Evolutionary conservation across 139 green algal genomes (phyloP).

Genomic region (Zygnema circumcarinatum): DNA sequence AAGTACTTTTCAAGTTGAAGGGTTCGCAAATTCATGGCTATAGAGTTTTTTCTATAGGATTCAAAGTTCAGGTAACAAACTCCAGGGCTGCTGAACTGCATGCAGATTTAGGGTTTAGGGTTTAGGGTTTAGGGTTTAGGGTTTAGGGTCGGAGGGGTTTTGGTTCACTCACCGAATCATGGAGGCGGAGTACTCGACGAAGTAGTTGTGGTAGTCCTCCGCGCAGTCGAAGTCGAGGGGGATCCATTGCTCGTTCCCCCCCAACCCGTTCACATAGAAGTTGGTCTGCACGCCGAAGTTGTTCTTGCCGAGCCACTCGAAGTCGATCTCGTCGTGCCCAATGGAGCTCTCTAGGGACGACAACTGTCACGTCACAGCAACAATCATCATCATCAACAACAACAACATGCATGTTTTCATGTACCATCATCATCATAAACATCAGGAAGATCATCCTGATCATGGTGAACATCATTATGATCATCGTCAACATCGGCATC

Average conservation of each 20-base stretch:
- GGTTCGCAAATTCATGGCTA: too few species aligned
- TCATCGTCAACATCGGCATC: neutral
- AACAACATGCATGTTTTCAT: neutral
- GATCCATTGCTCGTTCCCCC: conserved; percentile 13
- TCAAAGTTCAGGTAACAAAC: too few species aligned
- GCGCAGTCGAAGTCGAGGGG: conserved; percentile 49
- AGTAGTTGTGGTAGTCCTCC: conserved; percentile 35
- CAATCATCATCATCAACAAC: neutral
- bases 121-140: too few species aligned
- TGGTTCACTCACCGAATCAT: too few species aligned
- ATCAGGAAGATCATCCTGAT: neutral
- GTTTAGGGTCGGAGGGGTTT: too few species aligned
- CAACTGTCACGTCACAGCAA: neutral
- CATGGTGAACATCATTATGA: neutral
- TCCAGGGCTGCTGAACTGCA: too few species aligned
- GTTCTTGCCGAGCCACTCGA: conserved; percentile 49
- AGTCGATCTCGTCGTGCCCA: conserved; percentile 51
- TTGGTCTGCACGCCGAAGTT: conserved; percentile 34
- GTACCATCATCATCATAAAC: neutral
- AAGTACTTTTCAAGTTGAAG: too few species aligned
- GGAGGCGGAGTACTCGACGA: too few species aligned
- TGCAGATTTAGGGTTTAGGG: too few species aligned
- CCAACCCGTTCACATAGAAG: conserved; percentile 44
- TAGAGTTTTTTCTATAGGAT: too few species aligned
- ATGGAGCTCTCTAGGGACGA: conserved; percentile 35